phyloP scores from a whole-genome alignment of 2,329 filamentous ascomycete genomes.

The Nemania sp. region DNA sequence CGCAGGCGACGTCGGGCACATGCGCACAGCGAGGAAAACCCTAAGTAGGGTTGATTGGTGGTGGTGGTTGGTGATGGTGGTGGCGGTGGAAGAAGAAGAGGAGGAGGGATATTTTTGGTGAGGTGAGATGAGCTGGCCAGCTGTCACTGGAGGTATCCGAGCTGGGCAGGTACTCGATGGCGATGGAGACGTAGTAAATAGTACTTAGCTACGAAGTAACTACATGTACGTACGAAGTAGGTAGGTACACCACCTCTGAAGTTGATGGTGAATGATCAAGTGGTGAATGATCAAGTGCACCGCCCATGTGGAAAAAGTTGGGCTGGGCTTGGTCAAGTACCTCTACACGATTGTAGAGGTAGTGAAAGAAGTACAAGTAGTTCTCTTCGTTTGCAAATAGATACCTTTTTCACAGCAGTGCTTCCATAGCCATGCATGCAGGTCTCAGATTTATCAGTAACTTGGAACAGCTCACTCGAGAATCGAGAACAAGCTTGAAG shows the following conservation, averaged over 20 bases:
- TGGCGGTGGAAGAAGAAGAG: constrained; percentile 10
- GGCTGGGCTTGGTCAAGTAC: too few species aligned
- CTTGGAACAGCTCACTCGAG: constrained; percentile 12
- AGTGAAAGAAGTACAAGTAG: background rate
- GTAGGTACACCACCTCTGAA: background rate
- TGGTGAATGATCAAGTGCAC: background rate
- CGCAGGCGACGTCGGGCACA: constrained; percentile 17
- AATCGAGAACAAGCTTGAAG: constrained; percentile 4
- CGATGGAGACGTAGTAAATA: too few species aligned
- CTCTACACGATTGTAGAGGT: too few species aligned
- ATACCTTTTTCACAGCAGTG: background rate
- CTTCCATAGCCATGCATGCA: constrained; percentile 13
- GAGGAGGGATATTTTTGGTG: constrained; percentile 21
- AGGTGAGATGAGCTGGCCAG: constrained; percentile 25
- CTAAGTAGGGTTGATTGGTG: background rate
- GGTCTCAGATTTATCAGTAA: background rate
- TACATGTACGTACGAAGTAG: too few species aligned
- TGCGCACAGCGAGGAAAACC: constrained; percentile 11
- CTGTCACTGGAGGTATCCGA: constrained; percentile 12
- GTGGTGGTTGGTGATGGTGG: constrained; percentile 11
- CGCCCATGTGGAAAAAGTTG: too few species aligned
- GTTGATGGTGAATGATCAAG: background rate
- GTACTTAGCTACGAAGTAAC: too few species aligned
- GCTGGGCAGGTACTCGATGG: constrained; percentile 14
- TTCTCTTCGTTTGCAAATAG: constrained; percentile 7